A percentile compares a stretch with the other conserved stretches of the same genome.
These are phyloP conservation scores for Mitragyna speciosa DNA, from an alignment of 257 asterid species.

Conservation along the genomic window DNA sequence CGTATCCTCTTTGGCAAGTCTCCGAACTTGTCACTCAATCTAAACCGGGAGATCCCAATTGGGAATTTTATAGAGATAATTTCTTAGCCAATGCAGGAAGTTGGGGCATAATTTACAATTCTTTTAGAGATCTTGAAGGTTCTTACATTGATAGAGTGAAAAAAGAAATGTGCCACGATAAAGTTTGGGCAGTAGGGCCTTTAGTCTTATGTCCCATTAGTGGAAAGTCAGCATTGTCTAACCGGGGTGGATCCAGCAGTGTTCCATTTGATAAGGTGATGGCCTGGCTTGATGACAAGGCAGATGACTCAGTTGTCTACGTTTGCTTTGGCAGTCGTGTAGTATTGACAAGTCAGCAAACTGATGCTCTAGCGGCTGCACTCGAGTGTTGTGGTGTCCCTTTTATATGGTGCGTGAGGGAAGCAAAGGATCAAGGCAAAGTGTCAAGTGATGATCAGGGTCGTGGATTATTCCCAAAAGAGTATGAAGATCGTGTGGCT, in stretches of 20 bases:
- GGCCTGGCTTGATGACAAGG: slow-evolving; percentile 28
- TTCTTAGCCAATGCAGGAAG: slow-evolving; percentile 9
- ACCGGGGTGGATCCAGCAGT: slow-evolving; percentile 23
- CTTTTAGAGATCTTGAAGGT: slow-evolving; percentile 21
- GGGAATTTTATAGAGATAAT: slow-evolving; percentile 16
- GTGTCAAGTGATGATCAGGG: slow-evolving; percentile 6
- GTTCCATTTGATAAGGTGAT: slow-evolving; percentile 15
- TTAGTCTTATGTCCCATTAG: slow-evolving; percentile 20
- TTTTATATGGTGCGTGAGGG: slow-evolving; percentile 28
- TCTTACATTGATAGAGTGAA: slow-evolving; percentile 9
- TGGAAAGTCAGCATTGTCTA: background rate
- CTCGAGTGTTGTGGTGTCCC: slow-evolving; percentile 29
- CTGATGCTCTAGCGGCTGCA: slow-evolving; percentile 14
- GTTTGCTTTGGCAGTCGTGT: slow-evolving; percentile 33
- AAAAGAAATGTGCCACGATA: slow-evolving; percentile 27
- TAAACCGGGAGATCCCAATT: slow-evolving; percentile 20
- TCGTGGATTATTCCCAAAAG: too few species aligned
- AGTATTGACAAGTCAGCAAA: slow-evolving; percentile 16
- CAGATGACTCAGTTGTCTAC: slow-evolving; percentile 23
- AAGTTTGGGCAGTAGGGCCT: slow-evolving; percentile 35
- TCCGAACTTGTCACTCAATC: slow-evolving; percentile 9
- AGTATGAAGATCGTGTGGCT: slow-evolving; percentile 24
- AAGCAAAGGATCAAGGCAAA: slow-evolving; percentile 36
- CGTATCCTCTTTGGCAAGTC: slow-evolving; percentile 22
- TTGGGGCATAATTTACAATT: slow-evolving; percentile 29